Evolutionary conservation across 2,329 filamentous ascomycete genomes (phyloP), one percentile per base, ranked within the genome.

Genomic region (Colletotrichum higginsianum): DNA sequence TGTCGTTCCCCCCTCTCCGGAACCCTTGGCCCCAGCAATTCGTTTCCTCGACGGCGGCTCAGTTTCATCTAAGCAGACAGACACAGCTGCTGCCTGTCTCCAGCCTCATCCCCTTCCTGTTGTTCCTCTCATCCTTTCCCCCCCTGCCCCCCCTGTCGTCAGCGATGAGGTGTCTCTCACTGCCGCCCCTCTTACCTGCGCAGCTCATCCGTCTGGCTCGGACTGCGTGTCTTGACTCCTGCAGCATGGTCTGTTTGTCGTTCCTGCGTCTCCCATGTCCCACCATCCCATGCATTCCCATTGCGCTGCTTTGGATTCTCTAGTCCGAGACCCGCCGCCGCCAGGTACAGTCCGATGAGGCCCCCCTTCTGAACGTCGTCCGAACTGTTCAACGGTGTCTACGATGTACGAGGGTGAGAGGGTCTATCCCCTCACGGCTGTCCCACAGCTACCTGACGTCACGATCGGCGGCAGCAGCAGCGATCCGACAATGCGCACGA

Each of bases 11-110:
- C 26, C 26, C 4, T 4, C 26, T 26, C 26, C 3, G 26, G 58
- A 71, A 68, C 65, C 44, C 68, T 68, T 62, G 68, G 68, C 53
- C 64, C 57, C 50, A 68, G 68, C 65, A 71, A 47, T 58, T 53
- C 26, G 26, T 63, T 57, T 68, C 53, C 46, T 65, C 68, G 65
- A 62, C 52, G 50, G 44, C 23, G n/a, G 21, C 47, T 23, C 21
- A 50, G 67, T 58, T 71, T 71, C 68, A 71, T 21, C 40, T 57
- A 16, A 23, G 42, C n/a, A 58, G n/a, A 67, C 63, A 67, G 56
- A 66, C 55, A 62, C 55, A 40, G 4, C 38, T 49, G 26, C 26
- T 26, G 26, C 26, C 26, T 26, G 26, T 4, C 26, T 52, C 55
- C 46, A 60, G 50, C 57, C 49, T 49, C 66, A 56, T 62, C 42